Conservation (phyloP, 2,329 filamentous ascomycete genomes). For the Bipolaris victoriae region DNA sequence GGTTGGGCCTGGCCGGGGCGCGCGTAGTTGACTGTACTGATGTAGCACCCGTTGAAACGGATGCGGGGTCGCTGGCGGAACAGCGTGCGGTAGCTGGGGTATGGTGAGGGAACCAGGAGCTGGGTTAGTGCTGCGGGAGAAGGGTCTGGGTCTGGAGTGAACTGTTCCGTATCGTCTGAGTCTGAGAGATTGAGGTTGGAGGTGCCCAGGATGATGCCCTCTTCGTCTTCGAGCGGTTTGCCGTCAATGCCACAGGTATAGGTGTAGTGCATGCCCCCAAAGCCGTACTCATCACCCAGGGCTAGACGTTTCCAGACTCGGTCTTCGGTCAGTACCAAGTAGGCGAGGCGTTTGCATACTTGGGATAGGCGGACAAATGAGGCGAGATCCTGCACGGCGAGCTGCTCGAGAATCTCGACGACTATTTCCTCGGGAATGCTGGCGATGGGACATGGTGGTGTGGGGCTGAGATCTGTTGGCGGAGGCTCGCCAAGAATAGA, state of each 20-base stretch:
- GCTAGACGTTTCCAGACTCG: slow-evolving; percentile 83
- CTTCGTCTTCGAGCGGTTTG: slow-evolving; percentile 48
- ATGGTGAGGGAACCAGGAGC: slow-evolving; percentile 44
- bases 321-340: slow-evolving; percentile 82
- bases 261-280: slow-evolving; percentile 80
- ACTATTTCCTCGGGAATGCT: slow-evolving; percentile 83
- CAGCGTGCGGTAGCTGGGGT: slow-evolving; percentile 64
- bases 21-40: slow-evolving; percentile 94
- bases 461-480: slow-evolving; percentile 71
- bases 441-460: slow-evolving; percentile 81
- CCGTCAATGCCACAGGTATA: slow-evolving; percentile 69
- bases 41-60: slow-evolving; percentile 95
- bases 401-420: slow-evolving; percentile 74
- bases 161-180: slow-evolving; percentile 20
- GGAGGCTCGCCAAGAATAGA: slow-evolving; percentile 72
- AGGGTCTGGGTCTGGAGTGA: slow-evolving; percentile 5
- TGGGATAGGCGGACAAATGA: slow-evolving; percentile 76
- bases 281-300: slow-evolving; percentile 74
- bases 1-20: slow-evolving; percentile 76
- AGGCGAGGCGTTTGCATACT: slow-evolving; percentile 88
- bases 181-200: slow-evolving; percentile 15
- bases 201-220: slow-evolving; percentile 38
- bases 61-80: slow-evolving; percentile 84
- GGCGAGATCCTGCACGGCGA: slow-evolving; percentile 76
- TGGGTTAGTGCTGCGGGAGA: slow-evolving; percentile 33